Conservation (phyloP, 2,329 filamentous ascomycete species). For the Fusarium vanettenii region DNA sequence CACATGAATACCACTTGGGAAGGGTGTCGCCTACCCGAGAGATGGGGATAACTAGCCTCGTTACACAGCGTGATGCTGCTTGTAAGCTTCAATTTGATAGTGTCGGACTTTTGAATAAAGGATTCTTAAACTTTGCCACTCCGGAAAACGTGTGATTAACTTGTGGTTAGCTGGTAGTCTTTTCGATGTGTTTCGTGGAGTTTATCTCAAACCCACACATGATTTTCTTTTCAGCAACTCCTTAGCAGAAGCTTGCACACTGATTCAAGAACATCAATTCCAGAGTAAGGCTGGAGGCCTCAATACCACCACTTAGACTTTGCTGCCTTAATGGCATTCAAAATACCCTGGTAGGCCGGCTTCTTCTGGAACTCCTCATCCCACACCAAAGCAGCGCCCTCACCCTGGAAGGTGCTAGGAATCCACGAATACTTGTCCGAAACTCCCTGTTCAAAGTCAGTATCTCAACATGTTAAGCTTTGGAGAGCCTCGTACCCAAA, state of each 20-base stretch:
- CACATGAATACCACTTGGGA: neutral
- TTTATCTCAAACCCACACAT: no score
- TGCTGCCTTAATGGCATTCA: constrained; percentile 5
- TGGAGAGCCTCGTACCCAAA: constrained; percentile 38
- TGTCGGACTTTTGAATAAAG: no score
- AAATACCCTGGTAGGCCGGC: constrained; percentile 14
- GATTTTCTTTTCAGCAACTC: no score
- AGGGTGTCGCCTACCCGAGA: neutral
- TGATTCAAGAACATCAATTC: neutral
- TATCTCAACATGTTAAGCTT: neutral
- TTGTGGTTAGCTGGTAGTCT: no score
- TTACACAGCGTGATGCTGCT: no score
- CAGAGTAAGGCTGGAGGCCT: neutral
- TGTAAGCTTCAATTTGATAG: no score
- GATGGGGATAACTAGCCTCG: no score
- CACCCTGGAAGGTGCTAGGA: constrained; percentile 34
- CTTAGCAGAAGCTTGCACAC: no score
- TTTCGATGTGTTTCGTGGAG: no score
- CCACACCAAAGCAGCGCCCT: constrained; percentile 33
- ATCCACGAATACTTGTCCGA: constrained; percentile 43
- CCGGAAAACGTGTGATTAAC: no score
- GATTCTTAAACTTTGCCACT: no score
- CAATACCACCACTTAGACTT: neutral
- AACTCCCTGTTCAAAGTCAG: constrained; percentile 35
- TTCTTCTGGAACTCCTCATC: constrained; percentile 24